Base-by-base conservation (phyloP, 1,284 basidiomycete species). In the Melampsora americana region DNA sequence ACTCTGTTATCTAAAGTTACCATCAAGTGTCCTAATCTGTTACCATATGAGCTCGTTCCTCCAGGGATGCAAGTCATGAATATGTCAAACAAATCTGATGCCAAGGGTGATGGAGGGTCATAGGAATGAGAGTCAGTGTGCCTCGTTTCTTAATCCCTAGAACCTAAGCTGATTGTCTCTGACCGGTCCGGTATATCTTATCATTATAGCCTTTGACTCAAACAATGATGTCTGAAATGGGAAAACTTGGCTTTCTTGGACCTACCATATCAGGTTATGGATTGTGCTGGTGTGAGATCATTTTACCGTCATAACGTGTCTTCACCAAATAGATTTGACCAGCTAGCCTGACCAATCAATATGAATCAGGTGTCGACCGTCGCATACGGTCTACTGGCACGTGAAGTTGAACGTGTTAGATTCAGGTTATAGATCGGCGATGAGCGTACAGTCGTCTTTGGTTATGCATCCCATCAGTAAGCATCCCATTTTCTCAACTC, bases 331-430 rank as follows among this genome's bases (percentile, higher is more conserved):
- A 35, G 35, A 35, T 35, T 9, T 35, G 5, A 35, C 9, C 3
- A 35, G 35, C 35, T 9, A 35, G 35, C 35, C 35, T 35, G 35
- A 35, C 35, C 3, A 3, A 35, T 35, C 35, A 35, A 35, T 9
- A 35, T 9, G 35, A 35, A 35, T 35, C 64, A 78, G 78, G 79
- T 81, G 11, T 80, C 80, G 5, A 79, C 79, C 12, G 81, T 82
- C 26, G 91, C 94, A 0, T 98, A 97, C 80, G 95, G 95, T 7
- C 86, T 98, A 44, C 92, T 98, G 80, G 92, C 93, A 1, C 87
- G 95, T 64, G 95, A 97, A 83, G 90, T 99, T 5, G 95, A 98
- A 84, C 86, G 92, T 70, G 89, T 99, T n/a, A 53, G 95, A 99
- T 83, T 96, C 93, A 0, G 95, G 95, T 2, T 98, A 96, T 82